A percentile compares a stretch with the other conserved stretches of the same genome.
Evolutionary conservation across 495 filamentous ascomycete species (phyloP).

Genomic region (Astrothelium macrocarpum): DNA sequence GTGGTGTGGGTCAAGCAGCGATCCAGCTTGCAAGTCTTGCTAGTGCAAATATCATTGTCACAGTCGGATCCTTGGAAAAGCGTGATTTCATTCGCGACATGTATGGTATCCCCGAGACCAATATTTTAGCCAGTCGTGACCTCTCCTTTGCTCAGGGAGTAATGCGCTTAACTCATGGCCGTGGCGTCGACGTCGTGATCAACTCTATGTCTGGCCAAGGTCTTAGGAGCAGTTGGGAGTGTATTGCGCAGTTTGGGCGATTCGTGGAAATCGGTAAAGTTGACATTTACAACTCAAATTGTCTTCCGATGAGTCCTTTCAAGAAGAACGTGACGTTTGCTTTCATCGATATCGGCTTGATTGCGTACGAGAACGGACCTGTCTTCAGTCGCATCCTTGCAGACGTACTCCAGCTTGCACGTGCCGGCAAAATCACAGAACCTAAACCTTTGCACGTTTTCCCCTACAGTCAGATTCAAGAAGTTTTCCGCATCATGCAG

Average conservation of each 20-base stretch:
- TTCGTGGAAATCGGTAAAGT: constrained; percentile 40
- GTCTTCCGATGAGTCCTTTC: constrained; percentile 16
- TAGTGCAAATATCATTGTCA: constrained; percentile 36
- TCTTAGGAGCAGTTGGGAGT: constrained; percentile 8
- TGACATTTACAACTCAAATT: constrained; percentile 30
- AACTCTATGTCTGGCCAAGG: constrained; percentile 17
- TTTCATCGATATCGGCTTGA: constrained; percentile 28
- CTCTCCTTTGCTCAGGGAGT: constrained; percentile 1
- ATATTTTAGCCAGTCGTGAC: constrained; percentile 29
- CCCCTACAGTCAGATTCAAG: constrained; percentile 32
- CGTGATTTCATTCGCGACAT: constrained; percentile 27
- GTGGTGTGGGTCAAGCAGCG: constrained; percentile 40
- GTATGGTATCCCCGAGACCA: constrained; percentile 34
- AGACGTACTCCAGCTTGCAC: constrained; percentile 10
- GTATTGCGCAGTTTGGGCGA: constrained; percentile 31
- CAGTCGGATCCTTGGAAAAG: constrained; percentile 39
- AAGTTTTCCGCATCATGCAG: constrained; percentile 50
- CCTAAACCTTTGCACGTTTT: constrained; percentile 3
- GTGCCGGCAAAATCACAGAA: not conserved
- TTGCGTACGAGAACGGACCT: constrained; percentile 12
- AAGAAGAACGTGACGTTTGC: constrained; percentile 25
- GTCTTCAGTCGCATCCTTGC: constrained; percentile 12
- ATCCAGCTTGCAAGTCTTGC: constrained; percentile 36
- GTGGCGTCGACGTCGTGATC: constrained; percentile 21
- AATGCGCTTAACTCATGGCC: constrained; percentile 8